A percentile compares a stretch with the other conserved stretches of the same genome.
Evolutionary conservation across 1,284 basidiomycete species (phyloP).

Genomic region (Trichosporon sp.): DNA sequence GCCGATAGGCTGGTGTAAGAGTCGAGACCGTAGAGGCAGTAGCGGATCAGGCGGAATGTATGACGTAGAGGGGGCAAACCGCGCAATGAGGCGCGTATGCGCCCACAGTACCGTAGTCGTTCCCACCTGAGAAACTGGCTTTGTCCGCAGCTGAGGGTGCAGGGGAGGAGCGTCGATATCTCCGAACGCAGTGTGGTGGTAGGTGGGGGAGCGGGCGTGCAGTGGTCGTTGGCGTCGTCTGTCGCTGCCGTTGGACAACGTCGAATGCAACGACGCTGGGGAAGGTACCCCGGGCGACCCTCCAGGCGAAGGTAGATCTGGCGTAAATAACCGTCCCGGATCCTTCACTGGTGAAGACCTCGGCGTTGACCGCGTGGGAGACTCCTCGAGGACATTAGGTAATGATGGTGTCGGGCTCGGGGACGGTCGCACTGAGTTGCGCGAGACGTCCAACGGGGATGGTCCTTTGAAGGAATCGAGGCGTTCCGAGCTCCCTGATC

Average conservation of each 20-base stretch:
- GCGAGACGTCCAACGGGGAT: conserved; percentile 15
- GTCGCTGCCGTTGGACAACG: conserved; percentile 24
- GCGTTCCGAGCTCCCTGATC: conserved; percentile 1
- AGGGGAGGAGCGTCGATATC: conserved; percentile 30
- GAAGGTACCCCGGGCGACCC: conserved; percentile 6
- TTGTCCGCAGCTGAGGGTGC: conserved; percentile 40
- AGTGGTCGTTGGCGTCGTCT: conserved; percentile 8
- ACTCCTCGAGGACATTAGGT: conserved; percentile 30
- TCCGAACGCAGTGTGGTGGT: conserved; percentile 35
- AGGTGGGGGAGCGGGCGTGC: conserved; percentile 38
- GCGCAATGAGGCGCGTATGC: conserved; percentile 51
- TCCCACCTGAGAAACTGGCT: conserved; percentile 35
- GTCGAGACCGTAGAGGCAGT: conserved; percentile 51
- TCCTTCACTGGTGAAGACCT: neutral
- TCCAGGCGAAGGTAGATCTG: neutral
- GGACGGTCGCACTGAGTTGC: conserved; percentile 8
- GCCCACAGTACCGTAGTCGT: conserved; percentile 55
- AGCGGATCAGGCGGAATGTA: conserved; percentile 58
- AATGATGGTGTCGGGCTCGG: conserved; percentile 27
- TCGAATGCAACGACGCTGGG: conserved; percentile 16
- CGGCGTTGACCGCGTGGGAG: neutral
- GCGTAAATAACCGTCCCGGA: neutral
- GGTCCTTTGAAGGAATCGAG: neutral
- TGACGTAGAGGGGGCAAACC: conserved; percentile 53
- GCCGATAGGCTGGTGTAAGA: conserved; percentile 56